Base-by-base conservation (phyloP, 2,329 filamentous ascomycete species). In the Zasmidium citrigriseum region DNA sequence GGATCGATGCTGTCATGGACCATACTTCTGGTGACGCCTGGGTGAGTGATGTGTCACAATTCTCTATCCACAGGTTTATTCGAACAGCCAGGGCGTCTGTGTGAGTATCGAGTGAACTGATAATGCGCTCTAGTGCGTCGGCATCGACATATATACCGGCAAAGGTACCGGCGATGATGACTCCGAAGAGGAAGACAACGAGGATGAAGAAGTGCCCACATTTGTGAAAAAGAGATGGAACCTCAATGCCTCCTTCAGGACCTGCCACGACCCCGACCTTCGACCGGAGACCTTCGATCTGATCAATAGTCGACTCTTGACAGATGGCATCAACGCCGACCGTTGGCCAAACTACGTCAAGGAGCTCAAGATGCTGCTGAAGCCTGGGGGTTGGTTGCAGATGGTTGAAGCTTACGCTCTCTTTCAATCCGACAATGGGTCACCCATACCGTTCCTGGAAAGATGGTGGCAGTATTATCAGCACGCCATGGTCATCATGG, bases 331-430 rank as follows among this genome's bases (percentile, higher is more conserved):
- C 67, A 82, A 93, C 68, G 77, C 80, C 57, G 77, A 81, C 61
- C 83, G 91, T 72, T 97, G 93, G 93, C 75, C 78, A 55, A 81
- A 82, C 27, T 96, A 96, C 73, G 75, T 96, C 63, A 79, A 81
- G 65, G 93, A 96, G 66, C 89, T 96, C 60, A 83, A 85, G 64
- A 82, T 85, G 21, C 82, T 91, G 10, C 77, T 93, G 62, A 88
- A 85, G 52, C 88, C 86, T 4, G 89, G 87, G 1, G 92, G 93
- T 1, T 96, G 91, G 91, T 83, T 89, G 59, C 91, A 96, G 70
- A 87, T 96, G 82, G 84, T 90, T n/a, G 93, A 96, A 70, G 84
- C 93, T 67, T 91, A 96, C 69, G 88, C 88, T 73, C 91, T 91
- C 64, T 86, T 90, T 23, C 93, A 96, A 72, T 96, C 91, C 0